Percentiles rank a stretch among this genome's conserved stretches.
Evolutionary conservation across 129 eudicot genomes (phyloP).

Genomic region (Escallonia rubra): DNA sequence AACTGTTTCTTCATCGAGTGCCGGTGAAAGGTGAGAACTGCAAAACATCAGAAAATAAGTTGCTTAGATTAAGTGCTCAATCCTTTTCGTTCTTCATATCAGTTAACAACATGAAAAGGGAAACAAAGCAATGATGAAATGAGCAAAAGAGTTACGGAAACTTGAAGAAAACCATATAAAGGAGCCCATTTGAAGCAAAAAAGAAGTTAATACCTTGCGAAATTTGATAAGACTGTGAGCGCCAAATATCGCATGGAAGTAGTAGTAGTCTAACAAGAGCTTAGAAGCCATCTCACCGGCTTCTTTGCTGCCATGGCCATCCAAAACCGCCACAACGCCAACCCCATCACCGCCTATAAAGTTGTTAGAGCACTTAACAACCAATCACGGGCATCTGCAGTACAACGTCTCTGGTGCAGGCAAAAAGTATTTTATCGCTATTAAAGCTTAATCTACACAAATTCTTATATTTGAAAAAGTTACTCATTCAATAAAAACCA

Average conservation of each 20-base stretch:
- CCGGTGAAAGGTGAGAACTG: slow-evolving; percentile 23
- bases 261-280: slow-evolving; percentile 41
- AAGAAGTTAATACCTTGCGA: too few relatives aligned
- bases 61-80: too few relatives aligned
- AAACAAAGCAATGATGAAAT: too few relatives aligned
- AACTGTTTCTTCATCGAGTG: slow-evolving; percentile 13
- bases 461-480: too few relatives aligned
- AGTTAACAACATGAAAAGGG: too few relatives aligned
- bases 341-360: slow-evolving; percentile 36
- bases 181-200: too few relatives aligned
- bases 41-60: slow-evolving; percentile 17
- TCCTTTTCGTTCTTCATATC: too few relatives aligned
- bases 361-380: background rate
- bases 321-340: slow-evolving; percentile 58
- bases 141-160: too few relatives aligned
- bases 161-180: too few relatives aligned
- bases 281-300: slow-evolving; percentile 67
- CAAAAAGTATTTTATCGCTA: too few relatives aligned
- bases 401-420: background rate
- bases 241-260: slow-evolving; percentile 28
- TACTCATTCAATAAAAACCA: too few relatives aligned
- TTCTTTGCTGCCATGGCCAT: slow-evolving; percentile 76
- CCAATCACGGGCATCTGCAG: slow-evolving; percentile 29
- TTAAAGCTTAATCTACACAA: too few relatives aligned
- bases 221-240: background rate